Percentiles rank a stretch among this genome's conserved stretches.
Conservation (phyloP, 1,284 basidiomycete genomes). For the Puccinia brachypodii region DNA sequence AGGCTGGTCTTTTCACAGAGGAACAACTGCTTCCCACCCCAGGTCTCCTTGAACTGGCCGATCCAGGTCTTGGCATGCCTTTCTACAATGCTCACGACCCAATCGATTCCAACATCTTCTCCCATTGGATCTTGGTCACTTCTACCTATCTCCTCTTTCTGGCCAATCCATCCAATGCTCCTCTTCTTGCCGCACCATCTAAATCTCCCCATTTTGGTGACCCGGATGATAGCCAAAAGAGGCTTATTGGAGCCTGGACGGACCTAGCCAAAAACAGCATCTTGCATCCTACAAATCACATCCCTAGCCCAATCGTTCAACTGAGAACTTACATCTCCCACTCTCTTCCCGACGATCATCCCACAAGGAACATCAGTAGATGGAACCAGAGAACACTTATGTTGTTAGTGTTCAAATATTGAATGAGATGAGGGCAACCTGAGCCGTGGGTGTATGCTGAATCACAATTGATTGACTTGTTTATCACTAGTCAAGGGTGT, state of each 20-base stretch:
- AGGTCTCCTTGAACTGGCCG: slow-evolving; percentile 18
- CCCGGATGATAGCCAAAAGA: not conserved
- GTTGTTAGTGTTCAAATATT: too few species aligned
- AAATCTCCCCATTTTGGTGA: not conserved
- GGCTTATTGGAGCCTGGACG: slow-evolving; percentile 17
- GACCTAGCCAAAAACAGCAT: slow-evolving; percentile 7
- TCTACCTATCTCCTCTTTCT: slow-evolving; percentile 31
- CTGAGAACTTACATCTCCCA: not conserved
- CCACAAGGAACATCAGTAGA: too few species aligned
- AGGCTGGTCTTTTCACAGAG: not conserved
- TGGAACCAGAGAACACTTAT: too few species aligned
- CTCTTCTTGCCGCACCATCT: not conserved
- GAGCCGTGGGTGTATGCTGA: too few species aligned
- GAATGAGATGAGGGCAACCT: too few species aligned
- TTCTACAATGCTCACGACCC: slow-evolving; percentile 29
- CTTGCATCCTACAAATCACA: slow-evolving; percentile 9
- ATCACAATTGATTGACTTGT: too few species aligned
- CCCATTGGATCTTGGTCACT: slow-evolving; percentile 29
- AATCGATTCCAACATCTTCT: slow-evolving; percentile 37
- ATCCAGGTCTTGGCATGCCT: slow-evolving; percentile 19
- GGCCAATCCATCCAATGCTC: slow-evolving; percentile 2
- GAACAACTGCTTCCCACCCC: not conserved
- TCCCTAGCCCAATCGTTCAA: slow-evolving; percentile 9
- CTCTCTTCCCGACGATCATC: not conserved
- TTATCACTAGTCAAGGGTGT: too few species aligned